A percentile compares a stretch with the other conserved stretches of the same genome.
phyloP scores from a whole-genome alignment of 78 protist species.

The Dictyostelium intermedium region DNA sequence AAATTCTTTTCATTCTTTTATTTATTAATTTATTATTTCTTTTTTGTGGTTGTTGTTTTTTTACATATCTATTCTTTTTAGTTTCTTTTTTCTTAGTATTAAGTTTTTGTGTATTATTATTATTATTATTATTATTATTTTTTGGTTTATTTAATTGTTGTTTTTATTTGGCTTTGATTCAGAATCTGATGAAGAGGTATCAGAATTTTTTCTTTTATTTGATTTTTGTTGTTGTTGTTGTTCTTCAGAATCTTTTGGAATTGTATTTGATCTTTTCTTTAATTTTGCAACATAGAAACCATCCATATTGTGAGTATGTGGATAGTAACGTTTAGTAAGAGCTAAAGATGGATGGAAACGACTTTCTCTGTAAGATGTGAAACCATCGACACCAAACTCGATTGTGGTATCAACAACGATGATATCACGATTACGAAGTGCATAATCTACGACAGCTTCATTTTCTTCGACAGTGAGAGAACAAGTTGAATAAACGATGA shows the following conservation, averaged over 20 bases:
- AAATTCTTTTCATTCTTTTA: background rate
- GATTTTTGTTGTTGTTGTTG: background rate
- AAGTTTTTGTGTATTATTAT: background rate
- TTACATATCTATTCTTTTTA: conserved; percentile 12
- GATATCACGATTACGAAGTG: conserved; percentile 91
- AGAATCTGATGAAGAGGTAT: background rate
- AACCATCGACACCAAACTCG: conserved; percentile 94
- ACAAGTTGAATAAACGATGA: conserved; percentile 95
- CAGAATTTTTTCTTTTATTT: background rate
- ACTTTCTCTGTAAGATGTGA: conserved; percentile 59
- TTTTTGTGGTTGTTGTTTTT: conserved; percentile 22
- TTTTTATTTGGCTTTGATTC: conserved; percentile 6
- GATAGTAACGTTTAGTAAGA: conserved; percentile 95
- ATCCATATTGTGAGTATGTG: conserved; percentile 99
- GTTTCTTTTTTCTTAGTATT: background rate
- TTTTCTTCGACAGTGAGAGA: conserved; percentile 96
- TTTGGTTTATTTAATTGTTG: background rate
- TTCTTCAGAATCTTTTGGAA: conserved; percentile 13
- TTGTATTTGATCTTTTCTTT: conserved; percentile 88
- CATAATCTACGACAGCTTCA: conserved; percentile 98
- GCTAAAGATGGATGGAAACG: conserved; percentile 90
- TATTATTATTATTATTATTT: background rate
- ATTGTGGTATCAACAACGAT: conserved; percentile 92
- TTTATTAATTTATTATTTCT: background rate
- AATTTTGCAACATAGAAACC: conserved; percentile 99